Percentiles rank a stretch among this genome's conserved stretches.
Conservation (phyloP, 2,329 filamentous ascomycete genomes). For the Colletotrichum endophyticum region DNA sequence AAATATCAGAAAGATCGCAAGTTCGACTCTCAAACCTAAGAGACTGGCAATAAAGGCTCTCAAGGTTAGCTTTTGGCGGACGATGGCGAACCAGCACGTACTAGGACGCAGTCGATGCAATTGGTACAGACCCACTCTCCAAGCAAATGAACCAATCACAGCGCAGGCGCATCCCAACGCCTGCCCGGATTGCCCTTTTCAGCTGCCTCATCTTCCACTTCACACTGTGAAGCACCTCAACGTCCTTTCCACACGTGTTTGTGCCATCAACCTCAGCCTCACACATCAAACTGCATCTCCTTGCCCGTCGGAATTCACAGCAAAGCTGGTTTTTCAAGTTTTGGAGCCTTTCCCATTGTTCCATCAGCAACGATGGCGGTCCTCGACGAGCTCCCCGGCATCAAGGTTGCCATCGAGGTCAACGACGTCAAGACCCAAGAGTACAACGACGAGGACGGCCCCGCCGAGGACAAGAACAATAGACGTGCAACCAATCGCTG, state of each 20-base stretch:
- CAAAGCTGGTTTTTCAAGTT: neutral
- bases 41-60: neutral
- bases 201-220: neutral
- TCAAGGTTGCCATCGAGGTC: slow-evolving; percentile 27
- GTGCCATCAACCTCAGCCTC: neutral
- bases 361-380: slow-evolving; percentile 26
- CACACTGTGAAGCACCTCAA: neutral
- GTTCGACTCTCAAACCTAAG: neutral
- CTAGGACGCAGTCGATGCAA: neutral
- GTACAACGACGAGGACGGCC: slow-evolving; percentile 20
- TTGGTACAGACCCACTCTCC: neutral
- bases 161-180: neutral
- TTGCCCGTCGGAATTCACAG: neutral
- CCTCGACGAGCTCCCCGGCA: slow-evolving; percentile 22
- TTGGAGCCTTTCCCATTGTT: neutral
- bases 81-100: neutral
- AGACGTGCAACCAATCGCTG: neutral
- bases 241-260: neutral
- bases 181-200: neutral
- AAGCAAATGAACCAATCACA: neutral
- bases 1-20: neutral
- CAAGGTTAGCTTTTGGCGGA: neutral
- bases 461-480: neutral
- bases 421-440: slow-evolving; percentile 23
- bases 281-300: neutral